Evolutionary conservation across 2,329 filamentous ascomycete species (phyloP), one percentile per base, ranked within the genome.

Genomic region (Camptophora hylomeconis): DNA sequence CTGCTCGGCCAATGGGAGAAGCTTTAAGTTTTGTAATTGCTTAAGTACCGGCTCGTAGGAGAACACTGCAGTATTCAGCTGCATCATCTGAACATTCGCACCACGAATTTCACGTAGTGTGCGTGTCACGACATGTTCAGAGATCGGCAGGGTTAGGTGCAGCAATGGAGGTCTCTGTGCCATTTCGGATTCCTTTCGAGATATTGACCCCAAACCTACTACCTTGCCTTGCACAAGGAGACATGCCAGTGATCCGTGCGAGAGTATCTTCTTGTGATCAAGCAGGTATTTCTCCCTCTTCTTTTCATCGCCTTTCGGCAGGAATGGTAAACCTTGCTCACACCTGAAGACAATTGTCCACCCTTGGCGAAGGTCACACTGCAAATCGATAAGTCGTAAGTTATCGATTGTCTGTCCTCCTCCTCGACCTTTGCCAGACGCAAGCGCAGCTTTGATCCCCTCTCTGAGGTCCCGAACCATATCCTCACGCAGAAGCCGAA

Each of bases 401-500:
- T 53, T 35, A 0, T 49, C 33, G 0, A 77, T 39, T 0, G 58
- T 46, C 4, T 56, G 44, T 9, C 60, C 62, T 36, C 56, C 61
- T 38, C 65, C 71, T n/a, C 52, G 53, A 0, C 62, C 63, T 7
- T 48, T 54, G 0, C 65, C 58, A 4, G 61, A 52, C n/a, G n/a
- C n/a, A n/a, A n/a, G n/a, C n/a, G n/a, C n/a, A n/a, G n/a, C n/a
- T 16, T 70, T 61, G 1, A 76, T 47, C 26, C 78, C 75, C 6
- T 73, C 67, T 1, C 71, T 63, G 2, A 84, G 54, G 37, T 78
- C 75, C 0, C 60, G 67, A 0, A 83, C 51, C 62, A 82, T 74
- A 37, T 83, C 78, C 40, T 84, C 76, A 3, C 79, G 58, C 0
- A 81, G 55, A 1, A 83, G 60, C 0, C 79, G 72, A 38, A 79